phyloP scores from a whole-genome alignment of 768 basidiomycete genomes.

The Pisolithus orientalis region DNA sequence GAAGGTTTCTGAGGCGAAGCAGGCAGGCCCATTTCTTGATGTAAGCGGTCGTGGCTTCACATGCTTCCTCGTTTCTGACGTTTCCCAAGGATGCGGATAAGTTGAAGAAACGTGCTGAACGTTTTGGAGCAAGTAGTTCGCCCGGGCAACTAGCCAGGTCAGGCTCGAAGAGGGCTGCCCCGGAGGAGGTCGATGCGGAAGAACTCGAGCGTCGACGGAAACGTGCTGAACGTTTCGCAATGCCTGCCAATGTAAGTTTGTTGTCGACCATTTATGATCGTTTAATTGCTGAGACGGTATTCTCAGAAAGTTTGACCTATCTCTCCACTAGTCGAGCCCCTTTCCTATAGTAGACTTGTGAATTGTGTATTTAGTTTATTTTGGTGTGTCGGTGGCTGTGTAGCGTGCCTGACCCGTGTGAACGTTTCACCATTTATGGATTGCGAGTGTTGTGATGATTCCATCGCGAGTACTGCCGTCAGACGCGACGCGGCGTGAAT shows the following conservation, averaged over 20 bases:
- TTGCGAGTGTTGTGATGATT: no score
- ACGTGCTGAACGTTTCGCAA: constrained; percentile 60
- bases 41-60: neutral
- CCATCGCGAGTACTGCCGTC: no score
- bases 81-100: constrained; percentile 40
- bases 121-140: constrained; percentile 39
- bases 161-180: constrained; percentile 27
- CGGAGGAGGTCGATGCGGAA: constrained; percentile 46
- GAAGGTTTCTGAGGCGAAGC: neutral
- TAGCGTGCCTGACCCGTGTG: no score
- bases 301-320: no score
- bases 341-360: no score
- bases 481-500: no score
- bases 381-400: no score
- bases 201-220: constrained; percentile 53
- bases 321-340: no score
- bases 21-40: neutral
- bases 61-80: neutral
- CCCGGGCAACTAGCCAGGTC: constrained; percentile 24
- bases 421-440: no score
- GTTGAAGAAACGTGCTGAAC: constrained; percentile 45
- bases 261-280: no score
- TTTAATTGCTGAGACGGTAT: no score
- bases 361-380: no score
- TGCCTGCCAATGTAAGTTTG: neutral